phyloP scores from a whole-genome alignment of 2,329 filamentous ascomycete genomes.

The Fusarium siculi region DNA sequence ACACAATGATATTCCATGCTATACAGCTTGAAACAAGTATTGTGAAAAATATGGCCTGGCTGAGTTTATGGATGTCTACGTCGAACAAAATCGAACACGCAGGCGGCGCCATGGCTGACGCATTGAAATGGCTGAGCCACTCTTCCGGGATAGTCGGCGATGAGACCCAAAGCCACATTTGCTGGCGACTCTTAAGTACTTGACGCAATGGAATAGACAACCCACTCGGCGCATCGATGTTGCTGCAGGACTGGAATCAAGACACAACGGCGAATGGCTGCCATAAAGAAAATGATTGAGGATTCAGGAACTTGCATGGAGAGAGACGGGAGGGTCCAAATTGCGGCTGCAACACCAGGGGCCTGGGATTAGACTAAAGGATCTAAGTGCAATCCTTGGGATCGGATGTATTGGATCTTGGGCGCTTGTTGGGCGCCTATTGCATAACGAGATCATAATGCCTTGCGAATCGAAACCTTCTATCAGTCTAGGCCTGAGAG shows the following conservation, averaged over 20 bases:
- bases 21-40: conserved; percentile 3
- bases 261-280: neutral
- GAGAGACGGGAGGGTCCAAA: conserved; percentile 19
- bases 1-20: neutral
- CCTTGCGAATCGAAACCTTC: conserved; percentile 22
- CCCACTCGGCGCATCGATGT: neutral
- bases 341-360: conserved; percentile 31
- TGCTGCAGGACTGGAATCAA: neutral
- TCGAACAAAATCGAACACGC: conserved; percentile 26
- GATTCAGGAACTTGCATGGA: conserved; percentile 24
- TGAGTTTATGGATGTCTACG: neutral
- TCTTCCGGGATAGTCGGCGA: neutral
- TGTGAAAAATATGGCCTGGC: conserved; percentile 11
- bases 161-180: conserved; percentile 1
- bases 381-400: neutral
- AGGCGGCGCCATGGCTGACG: conserved; percentile 42
- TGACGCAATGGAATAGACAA: neutral
- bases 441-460: conserved; percentile 9
- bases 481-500: conserved; percentile 31
- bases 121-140: conserved; percentile 42
- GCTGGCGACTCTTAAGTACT: neutral
- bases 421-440: conserved; percentile 37
- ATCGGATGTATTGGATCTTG: conserved; percentile 8
- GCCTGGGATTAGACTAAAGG: conserved; percentile 22
- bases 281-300: neutral